Conservation (phyloP, 139 green algal species). For the Chlamydomonas incerta region DNA sequence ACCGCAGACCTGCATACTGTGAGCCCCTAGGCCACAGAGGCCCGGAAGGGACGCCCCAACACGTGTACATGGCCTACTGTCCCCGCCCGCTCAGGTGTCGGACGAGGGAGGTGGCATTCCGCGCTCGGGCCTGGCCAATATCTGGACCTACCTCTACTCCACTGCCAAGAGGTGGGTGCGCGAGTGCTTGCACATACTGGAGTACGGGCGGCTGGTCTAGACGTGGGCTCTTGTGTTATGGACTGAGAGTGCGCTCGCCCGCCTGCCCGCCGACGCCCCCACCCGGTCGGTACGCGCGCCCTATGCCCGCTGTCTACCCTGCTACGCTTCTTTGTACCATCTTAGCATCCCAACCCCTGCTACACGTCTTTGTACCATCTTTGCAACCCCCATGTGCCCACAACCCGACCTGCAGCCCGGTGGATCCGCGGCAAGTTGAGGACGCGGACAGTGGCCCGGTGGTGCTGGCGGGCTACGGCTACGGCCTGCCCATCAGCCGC, state of each 20-base stretch:
- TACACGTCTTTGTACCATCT: too few relatives aligned
- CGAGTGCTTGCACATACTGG: background rate
- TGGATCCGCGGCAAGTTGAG: conserved; percentile 24
- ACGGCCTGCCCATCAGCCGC: conserved; percentile 92
- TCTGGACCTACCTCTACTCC: conserved; percentile 99
- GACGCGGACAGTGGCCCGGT: conserved; percentile 60
- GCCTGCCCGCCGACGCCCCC: background rate
- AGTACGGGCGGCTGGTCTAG: too few relatives aligned
- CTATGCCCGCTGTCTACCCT: too few relatives aligned
- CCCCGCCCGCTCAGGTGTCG: conserved; percentile 59
- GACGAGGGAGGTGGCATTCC: conserved; percentile 98
- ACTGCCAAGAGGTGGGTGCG: conserved; percentile 79
- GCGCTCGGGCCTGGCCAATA: conserved; percentile 88
- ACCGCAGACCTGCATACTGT: too few relatives aligned
- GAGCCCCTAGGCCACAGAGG: too few relatives aligned
- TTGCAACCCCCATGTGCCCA: too few relatives aligned
- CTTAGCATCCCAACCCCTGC: too few relatives aligned
- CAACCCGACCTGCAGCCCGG: conserved; percentile 1
- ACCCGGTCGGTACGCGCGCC: background rate
- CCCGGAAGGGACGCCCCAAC: too few relatives aligned
- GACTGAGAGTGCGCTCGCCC: too few relatives aligned
- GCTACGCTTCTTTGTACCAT: too few relatives aligned
- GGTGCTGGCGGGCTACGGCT: conserved; percentile 95
- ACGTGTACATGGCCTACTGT: too few relatives aligned
- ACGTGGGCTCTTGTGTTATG: too few relatives aligned